Evolutionary conservation across 805 yeast species (phyloP), one percentile per base, ranked within the genome.

Genomic region (Wickerhamomyces bisporus): DNA sequence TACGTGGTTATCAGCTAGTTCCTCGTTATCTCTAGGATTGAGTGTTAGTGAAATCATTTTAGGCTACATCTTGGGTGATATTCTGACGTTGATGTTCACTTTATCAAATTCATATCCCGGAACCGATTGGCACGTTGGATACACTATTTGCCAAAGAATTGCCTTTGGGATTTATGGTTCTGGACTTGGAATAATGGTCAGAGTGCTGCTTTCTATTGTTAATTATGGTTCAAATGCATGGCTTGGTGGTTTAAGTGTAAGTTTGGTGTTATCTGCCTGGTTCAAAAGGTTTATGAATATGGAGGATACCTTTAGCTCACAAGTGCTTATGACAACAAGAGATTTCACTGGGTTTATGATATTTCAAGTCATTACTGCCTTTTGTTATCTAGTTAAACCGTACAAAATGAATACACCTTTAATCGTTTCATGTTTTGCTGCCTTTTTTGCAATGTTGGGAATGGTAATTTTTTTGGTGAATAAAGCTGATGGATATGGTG

Each of bases 81-180:
- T 67, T 5, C 43, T 75, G 13, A 70, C 75, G 13, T 57, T 68
- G 30, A 14, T 60, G 5, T 63, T 67, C 40, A 70, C 78, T 13
- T 46, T 69, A 27, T 62, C 71, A 11, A 72, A 71, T 48, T 66
- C 74, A 15, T 64, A 60, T 35, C 75, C 71, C 0, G 80, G 80
- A 31, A 50, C 57, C 14, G 66, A 70, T 33, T 73, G 68, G 60
- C 77, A 72, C 50, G 64, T 70, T 30, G 75, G 74, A 18, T 68
- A 58, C 44, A 52, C 63, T 23, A 23, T 32, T 4, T 32, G 34
- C 23, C 34, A 32, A n/a, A 32, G 34, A 23, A 32, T 32, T 9
- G 34, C 16, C 9, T 32, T 34, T 72, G 67, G 58, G 73, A 70
- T 51, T 62, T 68, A 32, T 72, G 32, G 32, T 4, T 30, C 32